These are phyloP conservation scores for Exophiala spinifera DNA, from an alignment of 2,329 filamentous ascomycete genomes.

Conservation along the genomic window DNA sequence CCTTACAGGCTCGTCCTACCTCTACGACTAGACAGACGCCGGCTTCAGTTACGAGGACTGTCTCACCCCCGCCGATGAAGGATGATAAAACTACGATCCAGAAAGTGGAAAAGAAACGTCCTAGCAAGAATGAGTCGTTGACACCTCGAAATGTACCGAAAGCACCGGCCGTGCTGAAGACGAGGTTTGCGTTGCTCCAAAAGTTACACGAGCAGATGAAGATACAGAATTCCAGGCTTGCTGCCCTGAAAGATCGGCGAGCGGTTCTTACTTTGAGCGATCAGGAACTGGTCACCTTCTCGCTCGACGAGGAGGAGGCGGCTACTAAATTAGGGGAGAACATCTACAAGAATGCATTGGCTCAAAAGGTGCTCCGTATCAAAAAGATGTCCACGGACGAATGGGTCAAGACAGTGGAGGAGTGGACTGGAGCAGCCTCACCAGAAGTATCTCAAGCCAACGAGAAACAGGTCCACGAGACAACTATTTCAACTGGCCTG, in stretches of 20 bases:
- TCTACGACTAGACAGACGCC: conserved; percentile 2
- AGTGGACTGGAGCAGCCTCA: conserved; percentile 21
- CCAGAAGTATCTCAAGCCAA: conserved; percentile 10
- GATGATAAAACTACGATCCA: conserved; percentile 26
- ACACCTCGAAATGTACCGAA: conserved; percentile 46
- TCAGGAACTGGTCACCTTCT: conserved; percentile 46
- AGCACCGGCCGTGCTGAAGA: conserved; percentile 42
- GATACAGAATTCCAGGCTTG: conserved; percentile 39
- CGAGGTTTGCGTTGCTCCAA: conserved; percentile 42
- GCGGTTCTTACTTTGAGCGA: conserved; percentile 37
- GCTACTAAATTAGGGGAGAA: conserved; percentile 56
- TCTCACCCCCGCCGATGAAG: conserved; percentile 18
- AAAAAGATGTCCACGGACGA: conserved; percentile 70
- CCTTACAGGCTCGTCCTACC: not conserved
- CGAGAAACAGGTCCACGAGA: not conserved
- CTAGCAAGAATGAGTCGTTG: conserved; percentile 38
- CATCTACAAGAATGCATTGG: conserved; percentile 81
- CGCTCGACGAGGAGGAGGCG: conserved; percentile 65
- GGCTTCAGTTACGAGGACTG: conserved; percentile 18
- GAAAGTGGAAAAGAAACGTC: conserved; percentile 24
- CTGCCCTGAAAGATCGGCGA: conserved; percentile 34
- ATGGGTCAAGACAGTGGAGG: conserved; percentile 65
- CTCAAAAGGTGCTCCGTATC: conserved; percentile 71
- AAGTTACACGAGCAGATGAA: conserved; percentile 45
- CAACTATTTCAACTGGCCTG: conserved; percentile 49